Conservation (phyloP, 2,329 filamentous ascomycete genomes). For the Cytospora paraplurivora region DNA sequence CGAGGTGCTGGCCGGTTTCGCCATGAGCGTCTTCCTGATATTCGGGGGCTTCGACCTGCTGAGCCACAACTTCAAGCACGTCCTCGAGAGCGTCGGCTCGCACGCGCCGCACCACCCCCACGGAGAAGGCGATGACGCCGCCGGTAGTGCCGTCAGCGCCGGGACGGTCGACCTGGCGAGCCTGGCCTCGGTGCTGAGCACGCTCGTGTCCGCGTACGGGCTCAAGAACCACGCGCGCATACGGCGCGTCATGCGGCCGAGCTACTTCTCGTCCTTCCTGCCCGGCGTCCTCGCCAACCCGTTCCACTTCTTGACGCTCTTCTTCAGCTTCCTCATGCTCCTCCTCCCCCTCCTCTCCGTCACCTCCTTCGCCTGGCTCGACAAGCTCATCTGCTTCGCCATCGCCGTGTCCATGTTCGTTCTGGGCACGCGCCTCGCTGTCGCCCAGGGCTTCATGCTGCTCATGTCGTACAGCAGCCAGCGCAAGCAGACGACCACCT, state of each 20-base stretch:
- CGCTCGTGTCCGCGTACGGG: slow-evolving; percentile 81
- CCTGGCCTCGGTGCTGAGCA: slow-evolving; percentile 78
- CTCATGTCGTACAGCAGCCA: slow-evolving; percentile 79
- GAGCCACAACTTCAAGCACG: slow-evolving; percentile 89
- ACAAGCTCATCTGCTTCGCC: slow-evolving; percentile 76
- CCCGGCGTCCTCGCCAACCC: slow-evolving; percentile 91
- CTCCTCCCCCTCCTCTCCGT: slow-evolving; percentile 80
- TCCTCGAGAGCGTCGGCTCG: slow-evolving; percentile 71
- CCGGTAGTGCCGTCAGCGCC: slow-evolving; percentile 56
- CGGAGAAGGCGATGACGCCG: slow-evolving; percentile 26
- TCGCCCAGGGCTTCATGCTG: slow-evolving; percentile 88
- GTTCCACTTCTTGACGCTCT: slow-evolving; percentile 90
- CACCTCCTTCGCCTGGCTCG: slow-evolving; percentile 79
- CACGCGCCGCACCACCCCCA: slow-evolving; percentile 76
- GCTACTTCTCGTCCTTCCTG: slow-evolving; percentile 69
- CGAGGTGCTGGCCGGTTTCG: slow-evolving; percentile 93
- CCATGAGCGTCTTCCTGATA: slow-evolving; percentile 92
- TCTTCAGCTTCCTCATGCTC: slow-evolving; percentile 74
- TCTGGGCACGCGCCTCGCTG: slow-evolving; percentile 79
- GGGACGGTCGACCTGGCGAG: slow-evolving; percentile 82
- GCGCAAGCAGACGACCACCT: slow-evolving; percentile 26
- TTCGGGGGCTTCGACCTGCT: slow-evolving; percentile 97
- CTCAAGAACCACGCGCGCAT: slow-evolving; percentile 91
- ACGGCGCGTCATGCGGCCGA: slow-evolving; percentile 83
- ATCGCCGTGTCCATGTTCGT: slow-evolving; percentile 89